Evolutionary conservation across 257 asterid species (phyloP).

Genomic region (Datura wrightii): DNA sequence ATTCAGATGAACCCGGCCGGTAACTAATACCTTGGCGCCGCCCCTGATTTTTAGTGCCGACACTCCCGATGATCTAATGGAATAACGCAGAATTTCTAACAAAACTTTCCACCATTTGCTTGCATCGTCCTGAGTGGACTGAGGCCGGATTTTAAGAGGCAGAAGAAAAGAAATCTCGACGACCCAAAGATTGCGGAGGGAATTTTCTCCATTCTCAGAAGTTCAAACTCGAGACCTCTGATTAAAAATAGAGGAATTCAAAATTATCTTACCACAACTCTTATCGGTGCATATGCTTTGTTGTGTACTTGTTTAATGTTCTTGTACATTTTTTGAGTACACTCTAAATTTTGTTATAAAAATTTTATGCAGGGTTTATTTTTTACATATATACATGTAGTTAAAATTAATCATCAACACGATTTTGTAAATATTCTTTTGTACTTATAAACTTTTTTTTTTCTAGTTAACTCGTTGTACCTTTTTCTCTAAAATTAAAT

Average conservation of each 20-base stretch:
- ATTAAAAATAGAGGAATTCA: fast-evolving
- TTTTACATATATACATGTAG: neutral
- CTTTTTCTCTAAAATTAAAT: neutral
- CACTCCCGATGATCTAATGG: no score
- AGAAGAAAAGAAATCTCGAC: no score
- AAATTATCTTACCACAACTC: no score
- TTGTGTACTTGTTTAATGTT: neutral
- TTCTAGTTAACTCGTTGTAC: neutral
- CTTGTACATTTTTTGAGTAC: neutral
- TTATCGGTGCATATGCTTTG: neutral
- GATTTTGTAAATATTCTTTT: neutral
- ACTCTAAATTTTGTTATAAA: neutral
- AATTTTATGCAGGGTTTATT: no score
- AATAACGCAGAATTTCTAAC: no score
- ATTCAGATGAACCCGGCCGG: no score
- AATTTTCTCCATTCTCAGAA: neutral
- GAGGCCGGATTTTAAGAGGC: no score
- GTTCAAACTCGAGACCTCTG: neutral
- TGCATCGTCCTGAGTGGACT: no score
- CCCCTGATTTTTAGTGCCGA: no score
- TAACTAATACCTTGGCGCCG: no score
- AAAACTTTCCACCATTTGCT: no score
- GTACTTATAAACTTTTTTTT: neutral
- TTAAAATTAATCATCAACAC: neutral
- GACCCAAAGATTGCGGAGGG: no score